Base-by-base conservation (phyloP, 306 rosid species). In the Trifolium fragiferum region DNA sequence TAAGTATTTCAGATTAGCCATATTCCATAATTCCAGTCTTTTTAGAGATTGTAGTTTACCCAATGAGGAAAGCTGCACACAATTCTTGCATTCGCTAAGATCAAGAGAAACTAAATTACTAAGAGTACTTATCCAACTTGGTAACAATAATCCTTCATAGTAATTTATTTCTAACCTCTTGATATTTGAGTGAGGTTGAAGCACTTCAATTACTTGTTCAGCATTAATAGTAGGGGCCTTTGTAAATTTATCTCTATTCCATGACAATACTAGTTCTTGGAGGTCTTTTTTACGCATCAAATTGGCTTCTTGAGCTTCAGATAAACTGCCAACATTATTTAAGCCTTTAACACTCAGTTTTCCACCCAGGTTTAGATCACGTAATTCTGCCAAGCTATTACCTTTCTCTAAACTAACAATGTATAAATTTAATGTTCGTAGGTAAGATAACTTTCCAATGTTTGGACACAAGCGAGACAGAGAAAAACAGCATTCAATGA, bases 21-120 rank as follows among this genome's bases (percentile, higher is more conserved):
- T 72, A 0, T 5, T 0, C 0, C 0, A 0, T 57, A 57, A 10
- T 14, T 4, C 5, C 7, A 72, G 18, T 2, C 8, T 15, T 25
- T 8, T 72, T 2, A 72, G 57, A 72, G 25, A 53, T 21, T 40
- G 76, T 15, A 72, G 43, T 72, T 72, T 57, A 8, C 67, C 57
- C 2, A 72, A 23, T 41, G 25, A 0, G 1, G 41, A 7, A 57
- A 72, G 43, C 0, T 13, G 30, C 9, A 1, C 1, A 7, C 68
- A 72, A 0, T 40, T 40, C 2, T 19, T 23, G 12, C 55, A 58
- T 9, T 1, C 0, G 1, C 0, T 0, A 60, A 73, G 77, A 3
- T 10, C 3, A 43, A 73, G 58, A 59, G 7, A 1, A 27, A 59
- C 59, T 16, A 73, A 73, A 73, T 21, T 43, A 3, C 7, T 25